Evolutionary conservation across 768 basidiomycete genomes (phyloP).

Genomic region (Exidia glandulosa): DNA sequence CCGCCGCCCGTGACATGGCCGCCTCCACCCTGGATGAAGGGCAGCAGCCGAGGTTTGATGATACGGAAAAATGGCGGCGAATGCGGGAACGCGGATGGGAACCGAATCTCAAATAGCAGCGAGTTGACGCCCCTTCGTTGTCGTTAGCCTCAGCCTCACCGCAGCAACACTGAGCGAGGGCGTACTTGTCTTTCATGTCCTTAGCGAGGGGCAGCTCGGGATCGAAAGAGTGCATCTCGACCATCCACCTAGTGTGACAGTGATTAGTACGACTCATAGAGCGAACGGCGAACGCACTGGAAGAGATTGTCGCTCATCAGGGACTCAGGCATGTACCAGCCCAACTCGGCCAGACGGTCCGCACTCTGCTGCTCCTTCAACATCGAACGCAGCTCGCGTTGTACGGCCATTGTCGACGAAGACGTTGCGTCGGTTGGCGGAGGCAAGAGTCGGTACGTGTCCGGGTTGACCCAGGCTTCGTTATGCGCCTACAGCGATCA

Average conservation of each 20-base stretch:
- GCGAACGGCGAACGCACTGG: conserved; percentile 52
- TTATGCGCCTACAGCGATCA: conserved; percentile 53
- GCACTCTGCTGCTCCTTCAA: conserved; percentile 45
- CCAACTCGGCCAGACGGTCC: conserved; percentile 35
- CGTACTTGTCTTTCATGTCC: conserved; percentile 42
- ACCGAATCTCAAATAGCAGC: conserved; percentile 62
- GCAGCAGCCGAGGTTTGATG: conserved; percentile 59
- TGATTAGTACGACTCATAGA: conserved; percentile 5
- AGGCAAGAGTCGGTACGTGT: conserved; percentile 39
- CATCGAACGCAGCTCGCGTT: conserved; percentile 50
- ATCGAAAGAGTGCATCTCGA: conserved; percentile 53
- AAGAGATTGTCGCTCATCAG: conserved; percentile 56
- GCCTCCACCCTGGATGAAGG: conserved; percentile 60
- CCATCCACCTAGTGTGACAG: conserved; percentile 11
- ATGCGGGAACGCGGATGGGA: conserved; percentile 53
- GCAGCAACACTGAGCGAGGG: conserved; percentile 5
- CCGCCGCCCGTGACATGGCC: conserved; percentile 62
- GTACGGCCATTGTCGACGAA: conserved; percentile 45
- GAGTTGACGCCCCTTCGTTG: conserved; percentile 42
- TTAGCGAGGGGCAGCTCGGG: conserved; percentile 45
- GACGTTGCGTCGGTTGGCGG: conserved; percentile 48
- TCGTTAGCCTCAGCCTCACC: not conserved
- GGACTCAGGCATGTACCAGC: conserved; percentile 65
- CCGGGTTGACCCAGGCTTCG: conserved; percentile 33
- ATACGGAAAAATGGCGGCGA: conserved; percentile 70